Percentiles rank a stretch among this genome's conserved stretches.
Evolutionary conservation across 2,329 filamentous ascomycete species (phyloP).

Genomic region (Calonectria honghensis): DNA sequence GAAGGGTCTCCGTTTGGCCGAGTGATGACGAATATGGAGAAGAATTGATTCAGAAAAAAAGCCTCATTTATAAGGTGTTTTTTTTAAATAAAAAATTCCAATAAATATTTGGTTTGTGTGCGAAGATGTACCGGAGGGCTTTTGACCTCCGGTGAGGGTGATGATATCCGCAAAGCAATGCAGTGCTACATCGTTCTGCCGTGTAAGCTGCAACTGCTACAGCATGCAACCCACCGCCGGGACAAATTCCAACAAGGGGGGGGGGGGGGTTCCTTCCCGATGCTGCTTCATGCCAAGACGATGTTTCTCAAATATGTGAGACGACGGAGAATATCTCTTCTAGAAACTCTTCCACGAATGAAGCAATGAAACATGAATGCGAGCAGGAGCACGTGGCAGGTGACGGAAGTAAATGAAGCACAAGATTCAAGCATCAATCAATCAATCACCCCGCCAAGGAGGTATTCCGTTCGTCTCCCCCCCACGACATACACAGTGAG

Average conservation of each 20-base stretch:
- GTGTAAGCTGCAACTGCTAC: neutral
- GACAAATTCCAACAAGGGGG: neutral
- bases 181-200: neutral
- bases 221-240: conserved; percentile 1
- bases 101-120: neutral
- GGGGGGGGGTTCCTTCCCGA: too few species aligned
- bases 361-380: conserved; percentile 1
- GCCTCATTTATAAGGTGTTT: neutral
- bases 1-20: conserved; percentile 33
- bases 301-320: neutral
- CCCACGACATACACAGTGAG: neutral
- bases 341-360: neutral
- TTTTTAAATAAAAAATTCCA: neutral
- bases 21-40: neutral
- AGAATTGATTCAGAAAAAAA: conserved; percentile 2
- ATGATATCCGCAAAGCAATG: neutral
- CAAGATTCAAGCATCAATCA: neutral
- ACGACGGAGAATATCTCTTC: neutral
- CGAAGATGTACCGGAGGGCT: neutral
- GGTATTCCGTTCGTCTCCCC: too few species aligned
- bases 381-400: neutral
- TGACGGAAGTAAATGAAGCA: neutral
- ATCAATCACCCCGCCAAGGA: neutral
- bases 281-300: conserved; percentile 14
- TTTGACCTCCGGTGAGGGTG: neutral